Percentiles rank a stretch among this genome's conserved stretches.
Conservation (phyloP, 805 yeast species). For the Ogataea ramenticola region DNA sequence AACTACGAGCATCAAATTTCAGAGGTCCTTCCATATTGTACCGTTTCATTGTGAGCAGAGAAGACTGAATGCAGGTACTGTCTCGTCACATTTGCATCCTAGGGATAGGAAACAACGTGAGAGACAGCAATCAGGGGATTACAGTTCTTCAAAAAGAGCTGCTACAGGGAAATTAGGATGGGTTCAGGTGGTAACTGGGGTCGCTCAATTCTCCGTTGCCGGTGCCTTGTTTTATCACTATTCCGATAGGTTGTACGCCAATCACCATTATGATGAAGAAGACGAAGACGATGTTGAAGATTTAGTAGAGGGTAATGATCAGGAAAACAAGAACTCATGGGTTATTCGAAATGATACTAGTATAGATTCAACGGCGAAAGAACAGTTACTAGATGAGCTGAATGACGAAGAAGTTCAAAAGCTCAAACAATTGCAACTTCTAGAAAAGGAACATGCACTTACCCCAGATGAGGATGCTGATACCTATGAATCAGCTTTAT, state of each 20-base stretch:
- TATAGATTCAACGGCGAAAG: neutral
- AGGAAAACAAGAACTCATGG: neutral
- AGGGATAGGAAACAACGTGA: neutral
- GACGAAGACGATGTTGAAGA: neutral
- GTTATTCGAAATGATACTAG: neutral
- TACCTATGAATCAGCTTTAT: slow-evolving; percentile 66
- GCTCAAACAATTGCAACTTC: neutral
- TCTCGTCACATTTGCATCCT: neutral
- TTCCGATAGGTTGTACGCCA: neutral
- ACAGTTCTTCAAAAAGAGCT: neutral
- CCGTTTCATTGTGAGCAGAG: too few species aligned
- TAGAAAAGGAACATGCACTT: slow-evolving; percentile 26
- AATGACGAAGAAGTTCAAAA: neutral
- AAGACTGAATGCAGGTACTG: neutral
- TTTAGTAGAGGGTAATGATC: neutral
- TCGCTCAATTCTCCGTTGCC: neutral
- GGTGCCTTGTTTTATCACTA: neutral
- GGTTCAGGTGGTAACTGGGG: neutral
- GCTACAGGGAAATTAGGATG: neutral
- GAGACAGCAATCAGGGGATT: neutral
- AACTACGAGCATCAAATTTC: neutral
- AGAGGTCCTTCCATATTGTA: too few species aligned
- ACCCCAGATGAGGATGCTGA: slow-evolving; percentile 43
- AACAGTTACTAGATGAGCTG: neutral
- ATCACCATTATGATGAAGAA: neutral